Evolutionary conservation across 805 yeast species (phyloP).

Genomic region (Saturnispora quitensis): DNA sequence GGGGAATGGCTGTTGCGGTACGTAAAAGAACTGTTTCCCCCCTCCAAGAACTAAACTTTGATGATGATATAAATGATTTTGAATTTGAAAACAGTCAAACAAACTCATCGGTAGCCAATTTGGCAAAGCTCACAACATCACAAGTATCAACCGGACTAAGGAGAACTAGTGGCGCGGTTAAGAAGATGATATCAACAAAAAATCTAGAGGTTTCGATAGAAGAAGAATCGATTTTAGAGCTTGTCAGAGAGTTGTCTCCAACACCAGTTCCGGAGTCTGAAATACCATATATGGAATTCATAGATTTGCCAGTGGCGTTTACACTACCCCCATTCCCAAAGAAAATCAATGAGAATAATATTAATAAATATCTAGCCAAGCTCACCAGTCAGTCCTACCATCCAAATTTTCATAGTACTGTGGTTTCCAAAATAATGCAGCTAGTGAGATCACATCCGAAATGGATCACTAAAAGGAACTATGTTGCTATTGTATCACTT

Average conservation of each 20-base stretch:
- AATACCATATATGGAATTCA: constrained; percentile 16
- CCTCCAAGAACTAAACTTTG: neutral
- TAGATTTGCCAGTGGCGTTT: constrained; percentile 14
- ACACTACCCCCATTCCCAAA: constrained; percentile 16
- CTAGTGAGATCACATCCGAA: constrained; percentile 14
- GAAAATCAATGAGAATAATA: neutral
- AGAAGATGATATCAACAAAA: neutral
- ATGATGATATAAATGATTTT: neutral
- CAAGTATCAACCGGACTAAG: neutral
- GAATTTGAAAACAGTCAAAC: neutral
- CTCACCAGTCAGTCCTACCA: constrained; percentile 17
- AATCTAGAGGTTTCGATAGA: constrained; percentile 8
- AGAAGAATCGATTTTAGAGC: constrained; percentile 17
- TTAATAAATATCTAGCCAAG: constrained; percentile 16
- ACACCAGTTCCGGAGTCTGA: constrained; percentile 17
- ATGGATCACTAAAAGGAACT: constrained; percentile 16
- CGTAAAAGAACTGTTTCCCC: neutral
- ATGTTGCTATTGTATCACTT: constrained; percentile 12
- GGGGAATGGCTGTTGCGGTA: neutral
- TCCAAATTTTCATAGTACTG: constrained; percentile 3
- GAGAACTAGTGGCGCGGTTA: neutral
- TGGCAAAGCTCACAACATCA: neutral
- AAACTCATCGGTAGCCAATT: neutral
- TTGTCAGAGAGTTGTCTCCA: constrained; percentile 16
- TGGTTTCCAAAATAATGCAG: constrained; percentile 12